phyloP scores from a whole-genome alignment of 257 asterid species.

The Phtheirospermum japonicum region DNA sequence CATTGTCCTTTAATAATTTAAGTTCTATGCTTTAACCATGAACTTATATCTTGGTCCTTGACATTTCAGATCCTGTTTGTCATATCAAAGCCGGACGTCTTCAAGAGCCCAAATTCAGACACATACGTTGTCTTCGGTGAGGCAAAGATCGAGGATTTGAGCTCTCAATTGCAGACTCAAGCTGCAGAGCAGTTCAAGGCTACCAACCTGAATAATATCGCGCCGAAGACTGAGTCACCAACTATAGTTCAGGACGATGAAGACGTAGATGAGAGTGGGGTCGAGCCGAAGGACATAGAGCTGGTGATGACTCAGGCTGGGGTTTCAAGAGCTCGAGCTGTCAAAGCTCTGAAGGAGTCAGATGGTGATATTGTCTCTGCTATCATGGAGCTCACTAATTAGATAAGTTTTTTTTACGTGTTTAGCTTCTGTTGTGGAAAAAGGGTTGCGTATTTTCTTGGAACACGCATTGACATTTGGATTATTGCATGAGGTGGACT shows the following conservation, averaged over 20 bases:
- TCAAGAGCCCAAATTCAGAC: slow-evolving; percentile 50
- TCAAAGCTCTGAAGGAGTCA: slow-evolving; percentile 63
- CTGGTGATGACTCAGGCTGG: slow-evolving; percentile 69
- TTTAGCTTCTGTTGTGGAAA: slow-evolving; percentile 8
- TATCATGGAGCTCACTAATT: slow-evolving; percentile 72
- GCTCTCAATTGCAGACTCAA: slow-evolving; percentile 51
- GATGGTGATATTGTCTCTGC: slow-evolving; percentile 75
- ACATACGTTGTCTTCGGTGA: slow-evolving; percentile 46
- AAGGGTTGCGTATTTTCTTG: background rate
- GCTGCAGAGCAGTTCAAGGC: slow-evolving; percentile 62
- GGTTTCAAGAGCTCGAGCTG: slow-evolving; percentile 59
- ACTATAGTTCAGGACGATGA: slow-evolving; percentile 44
- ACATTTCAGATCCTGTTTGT: slow-evolving; percentile 46
- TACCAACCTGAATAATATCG: slow-evolving; percentile 39
- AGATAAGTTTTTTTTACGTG: slow-evolving; percentile 17
- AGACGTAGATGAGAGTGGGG: slow-evolving; percentile 62
- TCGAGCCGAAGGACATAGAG: slow-evolving; percentile 66
- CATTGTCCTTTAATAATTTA: background rate
- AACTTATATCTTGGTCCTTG: background rate
- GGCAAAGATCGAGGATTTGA: slow-evolving; percentile 51
- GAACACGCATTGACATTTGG: background rate
- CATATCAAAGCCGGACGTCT: slow-evolving; percentile 52
- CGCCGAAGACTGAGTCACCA: slow-evolving; percentile 57
- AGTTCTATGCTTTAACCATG: background rate
- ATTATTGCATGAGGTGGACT: slow-evolving; percentile 2